Evolutionary conservation across 2,329 filamentous ascomycete genomes (phyloP), one percentile per base, ranked within the genome.

Genomic region (Fusarium annulatum): DNA sequence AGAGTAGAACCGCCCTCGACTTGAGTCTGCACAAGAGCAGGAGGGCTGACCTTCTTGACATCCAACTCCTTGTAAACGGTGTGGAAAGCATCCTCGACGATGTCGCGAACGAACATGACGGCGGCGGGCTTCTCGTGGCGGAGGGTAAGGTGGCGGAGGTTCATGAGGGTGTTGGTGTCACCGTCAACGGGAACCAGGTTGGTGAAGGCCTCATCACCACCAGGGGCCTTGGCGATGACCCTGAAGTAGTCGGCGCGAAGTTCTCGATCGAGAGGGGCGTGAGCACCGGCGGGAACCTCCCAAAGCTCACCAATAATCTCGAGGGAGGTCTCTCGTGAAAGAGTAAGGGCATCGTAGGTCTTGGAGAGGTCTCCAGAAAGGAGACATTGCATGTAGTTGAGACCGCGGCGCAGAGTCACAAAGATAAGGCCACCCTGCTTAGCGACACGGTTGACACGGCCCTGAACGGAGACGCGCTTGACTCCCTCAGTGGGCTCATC

Each of bases 1-100:
- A 98, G 91, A 7, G 95, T 98, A 77, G 93, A 90, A 64, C 95
- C 95, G 74, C 95, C 95, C 85, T 98, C 95, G 80, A 97, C 94
- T 85, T 98, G 93, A 23, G 96, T 98, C 86, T 97, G 96, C 68
- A 97, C 96, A 82, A 97, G 92, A 38, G 94, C 94, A 4, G 95
- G 95, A 18, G 95, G 95, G 55, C 92, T 93, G 73, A 97, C 95
- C 85, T 97, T 95, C 79, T 92, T 88, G 82, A 96, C 88, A 72
- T 91, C 88, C 77, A 92, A 85, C 81, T 96, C 93, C 79, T 93
- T 90, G 86, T 94, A 97, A 42, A 91, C 88, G 79, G 90, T 87
- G 82, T 92, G 88, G 86, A 98, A 98, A 18, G 95, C 94, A 75
- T 89, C 90, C 82, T 97, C 91, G 61, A 96, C 90, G 30, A 92